Evolutionary conservation across 257 asterid species (phyloP), one percentile per base, ranked within the genome.

Genomic region (Paulownia fortunei): DNA sequence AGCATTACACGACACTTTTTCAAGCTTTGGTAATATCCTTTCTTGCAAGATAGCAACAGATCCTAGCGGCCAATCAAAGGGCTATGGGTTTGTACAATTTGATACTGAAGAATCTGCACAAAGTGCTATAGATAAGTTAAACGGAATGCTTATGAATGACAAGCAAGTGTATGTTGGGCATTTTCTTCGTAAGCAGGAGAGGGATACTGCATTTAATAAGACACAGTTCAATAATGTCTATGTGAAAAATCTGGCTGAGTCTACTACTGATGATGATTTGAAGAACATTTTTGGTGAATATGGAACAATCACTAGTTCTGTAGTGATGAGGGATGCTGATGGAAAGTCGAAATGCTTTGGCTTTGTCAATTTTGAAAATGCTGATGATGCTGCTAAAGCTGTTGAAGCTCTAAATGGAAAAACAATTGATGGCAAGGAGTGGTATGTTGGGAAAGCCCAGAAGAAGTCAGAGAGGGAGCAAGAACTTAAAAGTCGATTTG

Each of bases 21-120:
- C 87, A 41, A 82, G 79, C 79, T 87, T 87, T 78, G 90, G 90
- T 18, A 87, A 61, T 73, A 84, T 87, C 34, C 82, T 87, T 52
- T 84, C 90, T 24, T 87, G 90, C 88, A 87, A 87, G 76, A 84
- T 87, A 41, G 82, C 90, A 27, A 82, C 85, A 41, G 90, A 87
- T 70, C 56, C 84, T 70, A 79, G 71, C 42, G 90, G 88, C 15
- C 90, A 82, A 69, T 84, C 88, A 8, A 84, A 69, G 69, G 90
- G 90, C 65, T 84, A 87, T 41, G 90, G 88, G n/a, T n/a, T n/a
- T n/a, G n/a, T n/a, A n/a, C n/a, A n/a, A n/a, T n/a, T n/a, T n/a
- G n/a, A n/a, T n/a, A 58, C 70, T 13, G 87, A 84, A 67, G 87
- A 82, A 11, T 67, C 88, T n/a, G 88, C 90, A 46, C 85, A 82